A percentile compares a stretch with the other conserved stretches of the same genome.
Evolutionary conservation across 306 rosid genomes (phyloP).

Genomic region (Trifolium fragiferum): DNA sequence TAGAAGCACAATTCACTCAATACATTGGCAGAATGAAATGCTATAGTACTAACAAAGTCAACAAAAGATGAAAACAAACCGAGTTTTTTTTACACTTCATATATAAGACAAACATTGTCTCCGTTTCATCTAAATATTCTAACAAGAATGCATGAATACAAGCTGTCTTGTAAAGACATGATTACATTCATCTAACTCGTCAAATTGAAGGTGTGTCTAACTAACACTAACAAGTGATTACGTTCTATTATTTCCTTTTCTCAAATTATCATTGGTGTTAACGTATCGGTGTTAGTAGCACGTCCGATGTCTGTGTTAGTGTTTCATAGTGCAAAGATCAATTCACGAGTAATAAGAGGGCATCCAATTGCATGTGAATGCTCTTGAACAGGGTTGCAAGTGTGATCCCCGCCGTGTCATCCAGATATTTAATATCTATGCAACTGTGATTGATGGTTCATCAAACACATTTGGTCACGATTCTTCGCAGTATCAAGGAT

Average conservation of each 20-base stretch:
- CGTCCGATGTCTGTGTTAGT: not conserved
- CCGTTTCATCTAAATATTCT: not conserved
- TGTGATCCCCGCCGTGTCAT: not conserved
- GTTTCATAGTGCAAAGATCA: not conserved
- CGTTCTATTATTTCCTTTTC: not conserved
- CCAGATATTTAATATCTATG: not conserved
- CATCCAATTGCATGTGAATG: not conserved
- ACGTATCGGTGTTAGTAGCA: not conserved
- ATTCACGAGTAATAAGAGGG: not conserved
- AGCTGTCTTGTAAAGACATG: not conserved
- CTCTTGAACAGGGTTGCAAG: not conserved
- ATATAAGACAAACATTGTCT: not conserved
- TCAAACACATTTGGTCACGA: not conserved
- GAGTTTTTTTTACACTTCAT: not conserved
- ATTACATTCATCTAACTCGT: no score
- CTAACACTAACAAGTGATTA: not conserved
- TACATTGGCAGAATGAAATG: not conserved
- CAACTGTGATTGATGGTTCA: not conserved
- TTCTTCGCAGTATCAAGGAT: not conserved
- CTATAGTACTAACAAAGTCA: not conserved
- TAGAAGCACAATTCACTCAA: not conserved
- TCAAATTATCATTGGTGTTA: not conserved
- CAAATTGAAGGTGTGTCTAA: not conserved
- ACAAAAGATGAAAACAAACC: not conserved
- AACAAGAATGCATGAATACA: not conserved